Evolutionary conservation across 306 rosid genomes (phyloP).

Genomic region (Begonia loranthoides): DNA sequence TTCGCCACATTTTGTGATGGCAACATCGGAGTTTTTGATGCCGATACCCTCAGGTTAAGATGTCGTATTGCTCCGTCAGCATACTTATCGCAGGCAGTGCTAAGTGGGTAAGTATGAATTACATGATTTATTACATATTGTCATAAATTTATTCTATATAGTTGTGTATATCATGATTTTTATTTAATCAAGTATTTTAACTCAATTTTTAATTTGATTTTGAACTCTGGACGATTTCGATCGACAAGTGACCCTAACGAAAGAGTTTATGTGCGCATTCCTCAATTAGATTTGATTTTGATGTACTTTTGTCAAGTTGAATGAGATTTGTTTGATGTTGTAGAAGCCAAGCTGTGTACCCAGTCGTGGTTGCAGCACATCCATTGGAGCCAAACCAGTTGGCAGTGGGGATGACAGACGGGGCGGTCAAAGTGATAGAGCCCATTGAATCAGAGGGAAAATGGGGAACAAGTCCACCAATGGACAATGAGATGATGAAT

Average conservation of each 20-base stretch:
- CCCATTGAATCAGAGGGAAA: constrained; percentile 56
- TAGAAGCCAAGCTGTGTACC: constrained; percentile 54
- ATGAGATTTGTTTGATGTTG: background rate
- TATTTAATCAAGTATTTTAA: background rate
- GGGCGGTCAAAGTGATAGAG: constrained; percentile 74
- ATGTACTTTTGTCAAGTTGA: background rate
- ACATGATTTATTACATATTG: background rate
- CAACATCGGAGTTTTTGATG: constrained; percentile 71
- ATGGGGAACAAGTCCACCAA: constrained; percentile 59
- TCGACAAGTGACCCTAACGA: too few relatives aligned
- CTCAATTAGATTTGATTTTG: background rate
- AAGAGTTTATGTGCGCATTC: too few relatives aligned
- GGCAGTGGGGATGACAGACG: constrained; percentile 65
- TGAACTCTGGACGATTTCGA: too few relatives aligned
- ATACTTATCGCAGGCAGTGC: constrained; percentile 36
- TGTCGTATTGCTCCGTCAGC: constrained; percentile 72
- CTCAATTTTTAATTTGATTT: background rate
- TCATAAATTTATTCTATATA: too few relatives aligned
- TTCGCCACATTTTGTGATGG: constrained; percentile 61
- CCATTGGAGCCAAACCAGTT: constrained; percentile 63
- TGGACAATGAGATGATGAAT: constrained; percentile 42
- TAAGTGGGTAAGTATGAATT: constrained; percentile 41
- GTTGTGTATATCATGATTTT: too few relatives aligned
- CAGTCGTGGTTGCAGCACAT: constrained; percentile 61
- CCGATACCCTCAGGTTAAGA: constrained; percentile 57